A percentile compares a stretch with the other conserved stretches of the same genome.
phyloP scores from a whole-genome alignment of 2,329 filamentous ascomycete species.

The Curvularia lunata region DNA sequence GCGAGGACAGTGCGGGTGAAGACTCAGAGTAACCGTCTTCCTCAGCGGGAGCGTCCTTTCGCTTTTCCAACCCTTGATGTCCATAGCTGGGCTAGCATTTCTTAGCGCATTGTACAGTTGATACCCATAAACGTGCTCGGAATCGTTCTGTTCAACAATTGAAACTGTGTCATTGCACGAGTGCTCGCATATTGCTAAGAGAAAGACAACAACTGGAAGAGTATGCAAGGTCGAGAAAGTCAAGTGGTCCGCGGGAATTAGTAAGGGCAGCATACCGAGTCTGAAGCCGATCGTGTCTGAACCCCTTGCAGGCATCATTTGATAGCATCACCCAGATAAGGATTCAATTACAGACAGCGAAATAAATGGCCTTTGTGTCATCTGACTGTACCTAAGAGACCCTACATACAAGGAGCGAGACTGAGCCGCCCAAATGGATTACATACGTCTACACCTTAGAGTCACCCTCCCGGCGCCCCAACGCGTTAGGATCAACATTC shows the following conservation, averaged over 20 bases:
- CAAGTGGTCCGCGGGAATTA: neutral
- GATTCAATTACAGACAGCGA: neutral
- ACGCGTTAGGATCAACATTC: constrained; percentile 15
- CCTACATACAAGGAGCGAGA: neutral
- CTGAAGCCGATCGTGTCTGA: neutral
- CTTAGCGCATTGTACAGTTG: neutral
- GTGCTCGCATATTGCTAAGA: neutral
- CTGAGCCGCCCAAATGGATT: neutral
- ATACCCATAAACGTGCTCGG: neutral
- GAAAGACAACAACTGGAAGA: neutral
- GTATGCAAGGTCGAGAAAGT: neutral
- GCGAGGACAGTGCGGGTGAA: constrained; percentile 23
- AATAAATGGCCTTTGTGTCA: neutral
- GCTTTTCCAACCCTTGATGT: neutral
- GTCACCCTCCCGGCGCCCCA: constrained; percentile 13
- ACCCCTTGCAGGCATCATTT: neutral
- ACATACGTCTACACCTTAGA: constrained; percentile 6
- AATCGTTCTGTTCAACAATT: neutral
- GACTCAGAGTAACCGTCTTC: constrained; percentile 32
- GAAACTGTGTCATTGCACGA: neutral
- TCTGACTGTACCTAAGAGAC: neutral
- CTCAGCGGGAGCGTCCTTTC: constrained; percentile 10
- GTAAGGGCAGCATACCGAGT: neutral
- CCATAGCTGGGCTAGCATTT: neutral
- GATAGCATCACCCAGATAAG: neutral